These are phyloP conservation scores for Colletotrichum euphorbiae DNA, from an alignment of 2,329 filamentous ascomycete genomes.

Conservation along the genomic window DNA sequence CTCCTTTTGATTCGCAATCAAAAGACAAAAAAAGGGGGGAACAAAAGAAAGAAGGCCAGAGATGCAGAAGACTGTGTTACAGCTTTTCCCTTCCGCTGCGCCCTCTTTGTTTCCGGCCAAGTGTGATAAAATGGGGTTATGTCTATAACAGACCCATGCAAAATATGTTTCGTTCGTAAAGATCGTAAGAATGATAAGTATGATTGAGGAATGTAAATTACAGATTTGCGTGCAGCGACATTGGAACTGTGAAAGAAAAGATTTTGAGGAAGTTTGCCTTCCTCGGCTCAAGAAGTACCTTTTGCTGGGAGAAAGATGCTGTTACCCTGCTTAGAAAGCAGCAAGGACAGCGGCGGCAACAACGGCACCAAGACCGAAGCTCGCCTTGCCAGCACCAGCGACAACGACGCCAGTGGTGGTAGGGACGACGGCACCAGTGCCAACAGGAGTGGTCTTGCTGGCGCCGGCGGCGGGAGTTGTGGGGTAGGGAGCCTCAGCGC, in stretches of 20 bases:
- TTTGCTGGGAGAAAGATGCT: slow-evolving; percentile 10
- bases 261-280: slow-evolving; percentile 40
- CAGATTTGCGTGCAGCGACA: slow-evolving; percentile 39
- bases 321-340: slow-evolving; percentile 42
- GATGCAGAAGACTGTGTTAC: slow-evolving; percentile 14
- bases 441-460: slow-evolving; percentile 44
- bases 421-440: slow-evolving; percentile 50
- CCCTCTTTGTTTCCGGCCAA: slow-evolving; percentile 28
- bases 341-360: slow-evolving; percentile 58
- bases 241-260: slow-evolving; percentile 42
- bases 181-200: slow-evolving; percentile 67
- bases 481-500: slow-evolving; percentile 38
- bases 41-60: slow-evolving; percentile 6
- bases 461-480: slow-evolving; percentile 45
- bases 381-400: slow-evolving; percentile 54
- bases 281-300: slow-evolving; percentile 30
- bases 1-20: slow-evolving; percentile 25
- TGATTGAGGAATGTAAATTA: slow-evolving; percentile 39
- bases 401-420: slow-evolving; percentile 49
- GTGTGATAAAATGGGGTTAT: slow-evolving; percentile 16
- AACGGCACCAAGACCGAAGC: slow-evolving; percentile 59
- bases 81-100: slow-evolving; percentile 13
- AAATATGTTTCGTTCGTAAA: slow-evolving; percentile 59
- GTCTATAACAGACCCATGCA: slow-evolving; percentile 32
- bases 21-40: slow-evolving; percentile 7